Percentiles rank a stretch among this genome's conserved stretches.
phyloP scores from a whole-genome alignment of 805 yeast species.

The Geotrichum ghanense region DNA sequence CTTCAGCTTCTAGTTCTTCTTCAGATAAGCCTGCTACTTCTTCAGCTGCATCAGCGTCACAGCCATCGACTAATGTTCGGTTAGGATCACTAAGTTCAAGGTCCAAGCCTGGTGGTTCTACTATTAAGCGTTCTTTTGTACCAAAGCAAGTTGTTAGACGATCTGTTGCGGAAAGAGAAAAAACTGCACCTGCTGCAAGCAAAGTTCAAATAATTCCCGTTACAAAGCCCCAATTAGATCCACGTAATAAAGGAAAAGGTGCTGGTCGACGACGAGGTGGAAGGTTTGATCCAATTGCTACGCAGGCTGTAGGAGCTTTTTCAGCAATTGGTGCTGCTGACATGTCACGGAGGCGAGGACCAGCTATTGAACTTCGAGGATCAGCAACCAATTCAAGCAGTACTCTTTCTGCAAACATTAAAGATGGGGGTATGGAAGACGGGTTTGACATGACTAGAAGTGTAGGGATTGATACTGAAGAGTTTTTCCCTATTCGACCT shows the following conservation, averaged over 20 bases:
- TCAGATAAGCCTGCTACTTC: neutral
- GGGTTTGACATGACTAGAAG: neutral
- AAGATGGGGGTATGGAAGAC: conserved; percentile 3
- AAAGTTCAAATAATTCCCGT: conserved; percentile 14
- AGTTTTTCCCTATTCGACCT: conserved; percentile 1
- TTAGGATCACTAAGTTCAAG: conserved; percentile 4
- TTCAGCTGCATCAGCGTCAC: neutral
- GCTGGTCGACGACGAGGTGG: conserved; percentile 13
- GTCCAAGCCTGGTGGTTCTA: conserved; percentile 4
- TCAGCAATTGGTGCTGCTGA: conserved; percentile 23
- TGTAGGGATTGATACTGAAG: neutral
- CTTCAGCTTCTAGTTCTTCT: too few relatives aligned
- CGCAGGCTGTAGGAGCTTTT: conserved; percentile 27
- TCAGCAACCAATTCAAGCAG: neutral
- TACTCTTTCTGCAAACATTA: neutral
- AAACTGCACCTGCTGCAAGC: conserved; percentile 49
- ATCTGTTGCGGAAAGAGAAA: conserved; percentile 72
- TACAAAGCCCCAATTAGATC: neutral
- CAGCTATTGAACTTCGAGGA: neutral
- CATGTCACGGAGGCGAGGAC: neutral
- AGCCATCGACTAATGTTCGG: neutral
- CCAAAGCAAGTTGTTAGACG: conserved; percentile 84
- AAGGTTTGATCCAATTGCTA: conserved; percentile 16
- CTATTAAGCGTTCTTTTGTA: conserved; percentile 42
- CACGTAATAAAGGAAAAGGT: neutral